These are phyloP conservation scores for Copromyces sp. DNA, from an alignment of 495 filamentous ascomycete genomes.

Conservation along the genomic window DNA sequence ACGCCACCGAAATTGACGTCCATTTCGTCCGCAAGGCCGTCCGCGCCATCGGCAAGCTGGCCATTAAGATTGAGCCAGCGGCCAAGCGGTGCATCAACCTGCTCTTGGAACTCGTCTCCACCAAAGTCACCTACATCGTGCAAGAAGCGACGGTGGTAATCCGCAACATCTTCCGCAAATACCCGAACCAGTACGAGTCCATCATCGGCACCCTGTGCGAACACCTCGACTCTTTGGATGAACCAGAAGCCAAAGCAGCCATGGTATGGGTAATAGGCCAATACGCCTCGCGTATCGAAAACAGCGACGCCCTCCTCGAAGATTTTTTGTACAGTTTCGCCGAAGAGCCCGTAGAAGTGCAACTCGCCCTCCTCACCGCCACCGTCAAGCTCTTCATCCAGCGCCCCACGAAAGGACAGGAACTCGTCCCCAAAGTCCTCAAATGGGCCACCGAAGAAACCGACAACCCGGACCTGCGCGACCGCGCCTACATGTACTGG, in stretches of 20 bases:
- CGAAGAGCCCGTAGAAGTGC: constrained; percentile 51
- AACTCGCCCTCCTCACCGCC: constrained; percentile 90
- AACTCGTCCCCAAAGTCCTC: constrained; percentile 84
- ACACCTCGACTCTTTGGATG: constrained; percentile 93
- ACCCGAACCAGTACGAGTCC: constrained; percentile 84
- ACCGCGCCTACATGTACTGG: constrained; percentile 98
- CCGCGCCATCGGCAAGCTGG: constrained; percentile 90
- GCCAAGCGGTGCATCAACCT: constrained; percentile 94
- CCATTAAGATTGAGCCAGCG: constrained; percentile 93
- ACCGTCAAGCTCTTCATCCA: constrained; percentile 97
- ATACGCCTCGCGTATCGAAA: constrained; percentile 97
- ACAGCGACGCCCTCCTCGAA: constrained; percentile 85
- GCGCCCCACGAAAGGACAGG: constrained; percentile 78
- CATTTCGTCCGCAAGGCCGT: constrained; percentile 93
- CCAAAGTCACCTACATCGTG: constrained; percentile 98
- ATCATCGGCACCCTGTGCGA: constrained; percentile 95
- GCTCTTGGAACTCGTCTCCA: constrained; percentile 84
- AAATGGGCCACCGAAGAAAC: constrained; percentile 87
- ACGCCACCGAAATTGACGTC: constrained; percentile 97
- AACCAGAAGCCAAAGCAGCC: constrained; percentile 82
- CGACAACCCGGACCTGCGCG: constrained; percentile 94
- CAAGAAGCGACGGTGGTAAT: constrained; percentile 97
- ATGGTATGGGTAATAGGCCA: constrained; percentile 99
- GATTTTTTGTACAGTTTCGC: constrained; percentile 90
- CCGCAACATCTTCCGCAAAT: constrained; percentile 96